Percentiles rank a stretch among this genome's conserved stretches.
phyloP scores from a whole-genome alignment of 176 grass and related monocot genomes.

The Elymus sibiricus region DNA sequence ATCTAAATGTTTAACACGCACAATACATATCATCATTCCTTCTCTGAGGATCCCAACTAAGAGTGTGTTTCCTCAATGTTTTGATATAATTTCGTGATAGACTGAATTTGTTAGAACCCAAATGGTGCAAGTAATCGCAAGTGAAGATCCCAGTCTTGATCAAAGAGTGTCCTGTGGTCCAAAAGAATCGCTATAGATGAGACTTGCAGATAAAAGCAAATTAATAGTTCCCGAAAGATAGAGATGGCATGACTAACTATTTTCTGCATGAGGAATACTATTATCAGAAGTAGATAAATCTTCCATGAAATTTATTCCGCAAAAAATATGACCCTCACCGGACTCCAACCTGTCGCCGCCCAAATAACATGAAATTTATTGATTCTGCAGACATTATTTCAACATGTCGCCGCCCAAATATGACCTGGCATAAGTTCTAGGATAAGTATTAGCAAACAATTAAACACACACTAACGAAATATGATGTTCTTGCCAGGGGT shows the following conservation, averaged over 20 bases:
- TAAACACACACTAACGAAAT: too few relatives aligned
- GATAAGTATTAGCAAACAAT: too few relatives aligned
- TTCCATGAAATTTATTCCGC: not conserved
- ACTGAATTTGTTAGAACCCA: conserved; percentile 72
- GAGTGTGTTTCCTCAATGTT: conserved; percentile 77
- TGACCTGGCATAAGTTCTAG: conserved; percentile 35
- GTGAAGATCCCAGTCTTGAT: conserved; percentile 97
- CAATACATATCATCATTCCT: conserved; percentile 46
- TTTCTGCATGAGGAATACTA: not conserved
- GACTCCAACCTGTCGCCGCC: conserved; percentile 69
- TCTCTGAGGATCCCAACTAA: conserved; percentile 65
- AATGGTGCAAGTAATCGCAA: conserved; percentile 90
- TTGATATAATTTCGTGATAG: conserved; percentile 75
- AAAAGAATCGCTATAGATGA: not conserved
- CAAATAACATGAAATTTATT: too few relatives aligned
- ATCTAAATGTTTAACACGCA: not conserved
- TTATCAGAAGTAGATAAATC: not conserved
- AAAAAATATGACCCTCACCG: conserved; percentile 36
- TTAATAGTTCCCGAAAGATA: not conserved
- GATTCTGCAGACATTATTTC: conserved; percentile 91
- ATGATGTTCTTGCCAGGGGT: too few relatives aligned
- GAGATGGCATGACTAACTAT: not conserved
- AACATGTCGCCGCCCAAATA: conserved; percentile 63
- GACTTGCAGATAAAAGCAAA: too few relatives aligned
- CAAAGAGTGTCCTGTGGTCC: conserved; percentile 62